phyloP scores from a whole-genome alignment of 2,329 filamentous ascomycete species.

The Cladosporium sphaerospermum region DNA sequence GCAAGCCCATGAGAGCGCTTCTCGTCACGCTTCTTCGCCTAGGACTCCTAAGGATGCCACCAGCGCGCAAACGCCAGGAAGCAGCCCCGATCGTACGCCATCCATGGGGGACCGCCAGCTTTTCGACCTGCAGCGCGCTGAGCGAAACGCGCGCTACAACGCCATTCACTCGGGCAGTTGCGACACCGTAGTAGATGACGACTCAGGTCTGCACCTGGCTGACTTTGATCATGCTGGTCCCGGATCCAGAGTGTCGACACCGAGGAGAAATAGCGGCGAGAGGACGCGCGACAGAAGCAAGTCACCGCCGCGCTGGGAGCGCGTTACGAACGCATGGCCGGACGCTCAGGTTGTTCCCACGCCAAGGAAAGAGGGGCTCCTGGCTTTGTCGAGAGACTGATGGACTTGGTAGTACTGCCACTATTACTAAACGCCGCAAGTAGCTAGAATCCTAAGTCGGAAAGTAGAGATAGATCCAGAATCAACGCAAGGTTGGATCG shows the following conservation, averaged over 20 bases:
- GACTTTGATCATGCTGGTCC: constrained; percentile 5
- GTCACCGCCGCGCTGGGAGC: not conserved
- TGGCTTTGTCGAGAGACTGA: not conserved
- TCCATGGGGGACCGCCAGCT: constrained; percentile 20
- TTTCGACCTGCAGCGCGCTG: constrained; percentile 22
- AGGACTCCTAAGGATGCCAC: not conserved
- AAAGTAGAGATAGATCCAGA: not conserved
- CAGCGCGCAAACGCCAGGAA: not conserved
- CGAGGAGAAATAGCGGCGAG: not conserved
- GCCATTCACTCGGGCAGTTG: constrained; percentile 13
- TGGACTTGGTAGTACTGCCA: not conserved
- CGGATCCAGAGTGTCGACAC: not conserved
- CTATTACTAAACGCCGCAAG: not conserved
- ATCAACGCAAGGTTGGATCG: not conserved
- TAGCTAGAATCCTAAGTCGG: not conserved
- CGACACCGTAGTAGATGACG: not conserved
- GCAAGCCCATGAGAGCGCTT: not conserved
- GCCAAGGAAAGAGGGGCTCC: not conserved
- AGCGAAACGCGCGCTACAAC: constrained; percentile 25
- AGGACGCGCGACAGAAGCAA: not conserved
- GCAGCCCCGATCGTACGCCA: constrained; percentile 10
- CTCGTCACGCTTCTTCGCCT: not conserved
- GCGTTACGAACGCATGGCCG: not conserved
- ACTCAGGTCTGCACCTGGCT: not conserved
- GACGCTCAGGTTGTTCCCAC: not conserved